Percentiles rank a stretch among this genome's conserved stretches.
Evolutionary conservation across 2,329 filamentous ascomycete genomes (phyloP).

Genomic region (Penicillium aurantiogriseum): DNA sequence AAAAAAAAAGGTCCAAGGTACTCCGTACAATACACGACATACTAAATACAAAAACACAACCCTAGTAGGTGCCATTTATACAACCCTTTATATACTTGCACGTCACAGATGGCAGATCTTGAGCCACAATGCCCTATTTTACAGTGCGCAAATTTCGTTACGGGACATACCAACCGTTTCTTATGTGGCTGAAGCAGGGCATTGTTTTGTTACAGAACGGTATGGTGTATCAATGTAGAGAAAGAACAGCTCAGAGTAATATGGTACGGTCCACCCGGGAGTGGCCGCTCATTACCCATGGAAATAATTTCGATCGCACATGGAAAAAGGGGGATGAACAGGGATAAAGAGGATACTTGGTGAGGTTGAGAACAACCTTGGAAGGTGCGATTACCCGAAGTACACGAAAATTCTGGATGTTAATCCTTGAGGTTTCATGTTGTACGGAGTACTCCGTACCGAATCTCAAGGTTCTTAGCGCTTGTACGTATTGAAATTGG

Average conservation of each 20-base stretch:
- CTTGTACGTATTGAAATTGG: conserved; percentile 1
- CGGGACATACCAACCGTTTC: not conserved
- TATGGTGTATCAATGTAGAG: not conserved
- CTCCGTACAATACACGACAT: not conserved
- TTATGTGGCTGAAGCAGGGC: not conserved
- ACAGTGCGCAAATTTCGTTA: not conserved
- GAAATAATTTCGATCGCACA: not conserved
- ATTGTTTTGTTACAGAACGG: not conserved
- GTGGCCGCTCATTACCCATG: conserved; percentile 11
- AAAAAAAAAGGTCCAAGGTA: too few relatives aligned
- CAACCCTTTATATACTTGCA: not conserved
- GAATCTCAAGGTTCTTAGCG: not conserved
- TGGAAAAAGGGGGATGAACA: not conserved
- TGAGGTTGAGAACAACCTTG: not conserved
- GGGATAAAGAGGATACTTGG: not conserved
- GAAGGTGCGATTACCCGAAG: not conserved
- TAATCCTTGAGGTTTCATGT: conserved; percentile 1
- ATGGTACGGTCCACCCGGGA: conserved; percentile 15
- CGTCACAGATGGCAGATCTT: not conserved
- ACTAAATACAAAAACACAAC: not conserved
- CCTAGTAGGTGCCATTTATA: not conserved
- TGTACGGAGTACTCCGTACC: not conserved
- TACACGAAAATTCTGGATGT: not conserved
- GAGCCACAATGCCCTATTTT: not conserved
- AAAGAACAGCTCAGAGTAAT: not conserved